Percentiles rank a stretch among this genome's conserved stretches.
Conservation (phyloP, 2,329 filamentous ascomycete species). For the Mariannaea elegans region DNA sequence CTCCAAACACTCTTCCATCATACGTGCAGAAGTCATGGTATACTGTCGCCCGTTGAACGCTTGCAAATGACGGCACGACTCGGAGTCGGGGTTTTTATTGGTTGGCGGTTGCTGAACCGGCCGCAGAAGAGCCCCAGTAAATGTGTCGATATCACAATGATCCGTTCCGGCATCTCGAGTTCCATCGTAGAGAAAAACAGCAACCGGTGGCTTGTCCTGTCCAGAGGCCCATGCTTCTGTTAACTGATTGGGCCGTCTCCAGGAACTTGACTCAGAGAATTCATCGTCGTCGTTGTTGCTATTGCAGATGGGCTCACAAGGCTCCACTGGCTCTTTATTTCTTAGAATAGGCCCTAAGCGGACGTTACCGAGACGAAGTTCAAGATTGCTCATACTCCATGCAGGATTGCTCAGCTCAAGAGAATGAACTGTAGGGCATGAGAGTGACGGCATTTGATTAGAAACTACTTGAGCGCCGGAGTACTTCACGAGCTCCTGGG, state of each 20-base stretch:
- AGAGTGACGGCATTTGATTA: no score
- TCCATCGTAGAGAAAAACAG: neutral
- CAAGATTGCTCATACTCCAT: neutral
- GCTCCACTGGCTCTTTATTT: neutral
- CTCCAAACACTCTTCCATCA: conserved; percentile 35
- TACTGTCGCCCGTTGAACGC: conserved; percentile 40
- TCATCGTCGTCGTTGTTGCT: neutral
- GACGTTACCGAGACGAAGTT: neutral
- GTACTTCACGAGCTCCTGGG: no score
- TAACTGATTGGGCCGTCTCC: neutral
- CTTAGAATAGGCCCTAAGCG: neutral
- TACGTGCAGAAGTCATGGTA: conserved; percentile 40
- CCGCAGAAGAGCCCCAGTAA: conserved; percentile 45
- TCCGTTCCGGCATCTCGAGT: conserved; percentile 8
- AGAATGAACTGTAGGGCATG: neutral
- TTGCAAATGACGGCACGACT: conserved; percentile 13
- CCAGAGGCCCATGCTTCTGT: conserved; percentile 11
- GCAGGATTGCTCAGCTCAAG: neutral
- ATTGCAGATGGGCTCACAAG: neutral
- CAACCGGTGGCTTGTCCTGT: neutral
- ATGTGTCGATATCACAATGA: conserved; percentile 49
- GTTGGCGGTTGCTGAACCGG: conserved; percentile 47
- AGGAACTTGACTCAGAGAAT: neutral
- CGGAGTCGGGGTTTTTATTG: conserved; percentile 14
- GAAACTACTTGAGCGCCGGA: no score